phyloP scores from a whole-genome alignment of 1,284 basidiomycete species.

The Veloboletus limbatus region DNA sequence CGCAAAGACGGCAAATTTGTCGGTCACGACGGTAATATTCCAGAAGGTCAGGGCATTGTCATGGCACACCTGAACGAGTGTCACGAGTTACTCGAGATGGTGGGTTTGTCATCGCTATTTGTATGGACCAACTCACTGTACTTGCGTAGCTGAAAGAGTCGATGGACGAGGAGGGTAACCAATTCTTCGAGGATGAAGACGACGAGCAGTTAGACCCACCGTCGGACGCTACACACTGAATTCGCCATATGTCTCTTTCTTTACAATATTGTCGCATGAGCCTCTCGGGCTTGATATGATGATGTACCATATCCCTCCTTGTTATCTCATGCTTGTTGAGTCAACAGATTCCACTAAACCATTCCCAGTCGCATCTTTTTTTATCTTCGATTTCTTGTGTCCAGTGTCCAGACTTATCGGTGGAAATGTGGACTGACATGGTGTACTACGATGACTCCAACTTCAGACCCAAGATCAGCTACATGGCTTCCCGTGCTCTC shows the following conservation, averaged over 20 bases:
- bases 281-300: constrained; percentile 4
- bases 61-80: constrained; percentile 97
- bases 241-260: constrained; percentile 1
- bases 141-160: constrained; percentile 66
- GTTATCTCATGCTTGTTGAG: too few relatives aligned
- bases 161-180: constrained; percentile 65
- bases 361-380: too few relatives aligned
- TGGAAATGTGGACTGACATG: too few relatives aligned
- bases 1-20: constrained; percentile 93
- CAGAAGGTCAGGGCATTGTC: constrained; percentile 96
- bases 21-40: constrained; percentile 78
- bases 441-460: too few relatives aligned
- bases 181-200: constrained; percentile 48
- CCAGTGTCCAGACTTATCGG: too few relatives aligned
- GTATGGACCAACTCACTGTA: not conserved
- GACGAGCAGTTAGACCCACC: constrained; percentile 30
- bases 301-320: not conserved
- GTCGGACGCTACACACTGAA: constrained; percentile 15
- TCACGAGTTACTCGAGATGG: constrained; percentile 93
- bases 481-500: not conserved
- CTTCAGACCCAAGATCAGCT: too few relatives aligned
- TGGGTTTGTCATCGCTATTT: constrained; percentile 33
- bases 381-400: too few relatives aligned
- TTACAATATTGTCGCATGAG: constrained; percentile 1
- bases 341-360: too few relatives aligned